Evolutionary conservation across 2,329 filamentous ascomycete species (phyloP).

Genomic region (Sclerotinia borealis): DNA sequence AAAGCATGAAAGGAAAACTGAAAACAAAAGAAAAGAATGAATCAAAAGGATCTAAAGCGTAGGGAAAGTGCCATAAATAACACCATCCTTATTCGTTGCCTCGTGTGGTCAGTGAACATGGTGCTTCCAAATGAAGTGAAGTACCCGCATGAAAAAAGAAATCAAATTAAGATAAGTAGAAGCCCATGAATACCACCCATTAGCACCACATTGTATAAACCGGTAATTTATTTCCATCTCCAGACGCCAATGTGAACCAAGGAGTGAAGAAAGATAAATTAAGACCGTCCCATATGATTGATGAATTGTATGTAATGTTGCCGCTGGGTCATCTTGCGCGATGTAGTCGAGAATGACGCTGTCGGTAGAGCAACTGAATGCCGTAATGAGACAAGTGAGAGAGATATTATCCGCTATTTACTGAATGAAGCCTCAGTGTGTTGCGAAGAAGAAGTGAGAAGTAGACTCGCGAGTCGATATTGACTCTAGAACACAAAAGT

Average conservation of each 20-base stretch:
- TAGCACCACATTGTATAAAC: background rate
- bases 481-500: background rate
- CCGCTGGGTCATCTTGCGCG: background rate
- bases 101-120: background rate
- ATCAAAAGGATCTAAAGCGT: background rate
- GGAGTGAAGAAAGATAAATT: constrained; percentile 3
- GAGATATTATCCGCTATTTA: background rate
- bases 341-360: background rate
- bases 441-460: background rate
- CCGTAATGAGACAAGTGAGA: background rate
- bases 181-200: background rate
- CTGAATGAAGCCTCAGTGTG: background rate
- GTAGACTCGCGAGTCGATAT: background rate
- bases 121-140: background rate
- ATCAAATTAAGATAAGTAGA: background rate
- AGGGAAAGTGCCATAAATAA: background rate
- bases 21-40: background rate
- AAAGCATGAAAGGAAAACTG: background rate
- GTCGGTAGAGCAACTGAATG: background rate
- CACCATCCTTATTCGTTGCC: background rate
- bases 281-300: constrained; percentile 7
- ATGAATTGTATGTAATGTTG: constrained; percentile 5
- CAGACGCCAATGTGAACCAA: constrained; percentile 11
- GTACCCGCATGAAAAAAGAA: background rate
- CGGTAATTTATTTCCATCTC: constrained; percentile 7